Percentiles rank a stretch among this genome's conserved stretches.
These are phyloP conservation scores for Gymnopilus dilepis DNA, from an alignment of 768 basidiomycete genomes.

Conservation along the genomic window DNA sequence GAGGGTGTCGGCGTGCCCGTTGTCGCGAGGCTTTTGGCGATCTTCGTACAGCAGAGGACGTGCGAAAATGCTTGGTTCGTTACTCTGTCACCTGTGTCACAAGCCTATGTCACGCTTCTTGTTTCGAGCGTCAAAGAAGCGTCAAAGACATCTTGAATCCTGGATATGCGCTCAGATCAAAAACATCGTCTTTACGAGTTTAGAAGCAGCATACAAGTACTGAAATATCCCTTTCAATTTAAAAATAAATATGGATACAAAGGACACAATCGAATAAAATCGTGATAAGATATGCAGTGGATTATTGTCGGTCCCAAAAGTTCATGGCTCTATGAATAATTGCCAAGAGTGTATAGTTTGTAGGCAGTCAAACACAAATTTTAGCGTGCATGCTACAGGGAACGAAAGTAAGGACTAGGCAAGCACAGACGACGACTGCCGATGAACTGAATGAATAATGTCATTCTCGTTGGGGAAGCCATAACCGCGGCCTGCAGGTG, in stretches of 20 bases:
- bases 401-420: neutral
- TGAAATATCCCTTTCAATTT: neutral
- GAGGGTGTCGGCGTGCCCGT: conserved; percentile 50
- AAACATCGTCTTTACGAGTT: no score
- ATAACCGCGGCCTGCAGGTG: conserved; percentile 13
- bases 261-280: conserved; percentile 14
- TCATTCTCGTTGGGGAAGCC: conserved; percentile 10
- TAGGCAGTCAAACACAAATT: neutral
- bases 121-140: no score
- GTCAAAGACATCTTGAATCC: no score
- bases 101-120: neutral
- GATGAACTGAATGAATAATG: conserved; percentile 5
- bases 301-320: neutral
- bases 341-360: conserved; percentile 2
- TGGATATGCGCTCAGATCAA: no score
- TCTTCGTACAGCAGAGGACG: conserved; percentile 31
- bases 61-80: conserved; percentile 38
- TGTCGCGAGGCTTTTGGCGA: conserved; percentile 44
- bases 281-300: conserved; percentile 15
- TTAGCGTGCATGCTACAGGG: neutral
- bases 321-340: neutral
- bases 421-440: conserved; percentile 5
- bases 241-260: conserved; percentile 20
- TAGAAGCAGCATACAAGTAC: no score
- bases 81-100: conserved; percentile 20